These are phyloP conservation scores for Rhizopogon vesiculosus DNA, from an alignment of 768 basidiomycete genomes.

Conservation along the genomic window DNA sequence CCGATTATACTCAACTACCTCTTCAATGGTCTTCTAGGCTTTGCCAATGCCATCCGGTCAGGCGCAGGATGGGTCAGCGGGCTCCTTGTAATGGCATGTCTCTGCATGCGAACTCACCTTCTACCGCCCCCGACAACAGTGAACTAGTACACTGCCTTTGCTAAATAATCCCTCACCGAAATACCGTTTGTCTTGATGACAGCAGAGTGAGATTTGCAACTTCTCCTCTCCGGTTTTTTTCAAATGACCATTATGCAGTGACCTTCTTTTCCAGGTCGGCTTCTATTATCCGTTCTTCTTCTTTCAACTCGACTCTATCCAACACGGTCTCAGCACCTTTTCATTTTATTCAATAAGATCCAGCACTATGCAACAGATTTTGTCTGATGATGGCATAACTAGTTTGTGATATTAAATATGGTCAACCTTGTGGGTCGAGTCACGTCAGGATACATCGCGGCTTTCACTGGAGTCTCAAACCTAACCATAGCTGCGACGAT, in stretches of 20 bases:
- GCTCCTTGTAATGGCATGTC: constrained; percentile 28
- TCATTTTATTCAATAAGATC: constrained; percentile 50
- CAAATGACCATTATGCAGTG: not conserved
- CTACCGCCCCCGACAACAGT: constrained; percentile 18
- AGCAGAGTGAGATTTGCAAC: constrained; percentile 9
- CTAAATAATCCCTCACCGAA: constrained; percentile 10
- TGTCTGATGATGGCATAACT: not conserved
- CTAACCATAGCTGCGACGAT: constrained; percentile 31
- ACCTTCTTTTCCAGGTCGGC: constrained; percentile 27
- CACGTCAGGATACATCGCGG: constrained; percentile 38
- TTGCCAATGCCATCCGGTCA: constrained; percentile 40
- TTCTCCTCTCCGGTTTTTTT: not conserved
- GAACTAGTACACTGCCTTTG: constrained; percentile 20
- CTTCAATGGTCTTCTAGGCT: constrained; percentile 21
- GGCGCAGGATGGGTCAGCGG: constrained; percentile 39
- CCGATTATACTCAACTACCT: constrained; percentile 28
- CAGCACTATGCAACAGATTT: not conserved
- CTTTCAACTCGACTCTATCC: constrained; percentile 47
- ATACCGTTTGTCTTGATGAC: constrained; percentile 13
- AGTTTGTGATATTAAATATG: constrained; percentile 52
- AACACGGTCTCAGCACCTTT: constrained; percentile 39
- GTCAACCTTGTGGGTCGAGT: constrained; percentile 47
- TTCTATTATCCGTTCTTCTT: constrained; percentile 52
- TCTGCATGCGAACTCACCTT: constrained; percentile 35
- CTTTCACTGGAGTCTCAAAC: constrained; percentile 38